phyloP scores from a whole-genome alignment of 2,329 filamentous ascomycete species.

The Madurella fahalii region DNA sequence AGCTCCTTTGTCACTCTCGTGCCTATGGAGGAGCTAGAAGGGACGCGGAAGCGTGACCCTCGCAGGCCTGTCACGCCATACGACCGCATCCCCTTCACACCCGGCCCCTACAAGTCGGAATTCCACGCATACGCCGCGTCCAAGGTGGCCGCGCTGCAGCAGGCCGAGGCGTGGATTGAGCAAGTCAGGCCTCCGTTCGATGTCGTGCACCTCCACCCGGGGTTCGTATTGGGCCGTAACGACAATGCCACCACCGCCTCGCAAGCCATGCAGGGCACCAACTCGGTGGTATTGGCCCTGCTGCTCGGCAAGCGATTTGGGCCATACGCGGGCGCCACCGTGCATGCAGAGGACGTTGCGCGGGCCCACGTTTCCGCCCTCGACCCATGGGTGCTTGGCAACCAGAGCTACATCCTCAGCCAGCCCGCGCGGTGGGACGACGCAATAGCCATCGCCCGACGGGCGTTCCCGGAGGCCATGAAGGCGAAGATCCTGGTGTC shows the following conservation, averaged over 20 bases:
- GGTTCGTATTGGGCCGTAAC: slow-evolving; percentile 36
- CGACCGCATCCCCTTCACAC: slow-evolving; percentile 34
- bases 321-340: slow-evolving; percentile 29
- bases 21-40: slow-evolving; percentile 22
- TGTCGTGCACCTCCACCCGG: slow-evolving; percentile 35
- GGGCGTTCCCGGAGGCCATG: slow-evolving; percentile 28
- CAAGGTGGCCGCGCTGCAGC: slow-evolving; percentile 34
- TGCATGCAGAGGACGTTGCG: slow-evolving; percentile 39
- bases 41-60: slow-evolving; percentile 4
- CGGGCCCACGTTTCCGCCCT: slow-evolving; percentile 37
- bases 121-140: slow-evolving; percentile 35
- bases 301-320: slow-evolving; percentile 30
- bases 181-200: slow-evolving; percentile 33
- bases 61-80: slow-evolving; percentile 12
- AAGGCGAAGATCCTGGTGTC: slow-evolving; percentile 27
- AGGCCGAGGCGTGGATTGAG: slow-evolving; percentile 33
- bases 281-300: slow-evolving; percentile 33
- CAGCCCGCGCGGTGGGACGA: slow-evolving; percentile 36
- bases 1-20: slow-evolving; percentile 28
- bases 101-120: slow-evolving; percentile 29
- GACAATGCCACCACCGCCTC: slow-evolving; percentile 29
- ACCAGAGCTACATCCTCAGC: slow-evolving; percentile 33
- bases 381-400: slow-evolving; percentile 29
- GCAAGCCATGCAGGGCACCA: slow-evolving; percentile 33
- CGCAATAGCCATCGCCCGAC: slow-evolving; percentile 34